A percentile compares a stretch with the other conserved stretches of the same genome.
phyloP scores from a whole-genome alignment of 352 stramenopile species.

The Thalassiosira mediterranea region DNA sequence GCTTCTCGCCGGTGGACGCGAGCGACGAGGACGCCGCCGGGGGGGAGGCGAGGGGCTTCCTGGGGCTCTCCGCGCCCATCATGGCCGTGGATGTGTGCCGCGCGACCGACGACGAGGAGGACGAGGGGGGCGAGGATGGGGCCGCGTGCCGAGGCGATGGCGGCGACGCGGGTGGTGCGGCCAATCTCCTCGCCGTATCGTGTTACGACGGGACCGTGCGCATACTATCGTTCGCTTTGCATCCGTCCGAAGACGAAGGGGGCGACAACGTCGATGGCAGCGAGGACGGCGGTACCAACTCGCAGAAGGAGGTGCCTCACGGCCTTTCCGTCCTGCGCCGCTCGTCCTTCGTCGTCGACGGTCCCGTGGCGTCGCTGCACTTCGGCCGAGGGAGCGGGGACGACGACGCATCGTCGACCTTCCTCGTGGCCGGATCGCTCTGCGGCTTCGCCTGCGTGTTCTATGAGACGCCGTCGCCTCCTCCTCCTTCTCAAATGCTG shows the following conservation, averaged over 20 bases:
- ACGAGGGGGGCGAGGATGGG: not conserved
- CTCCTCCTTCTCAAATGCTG: no score
- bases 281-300: not conserved
- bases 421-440: conserved; percentile 47
- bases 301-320: not conserved
- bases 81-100: conserved; percentile 30
- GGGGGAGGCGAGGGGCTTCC: not conserved
- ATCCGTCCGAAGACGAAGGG: not conserved
- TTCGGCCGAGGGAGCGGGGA: conserved; percentile 16
- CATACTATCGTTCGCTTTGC: conserved; percentile 33
- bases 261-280: not conserved
- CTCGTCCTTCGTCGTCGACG: conserved; percentile 50
- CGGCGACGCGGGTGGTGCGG: not conserved
- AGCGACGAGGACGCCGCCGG: not conserved
- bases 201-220: conserved; percentile 49
- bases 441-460: conserved; percentile 60
- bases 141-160: not conserved
- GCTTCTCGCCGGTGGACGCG: not conserved
- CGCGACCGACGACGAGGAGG: not conserved
- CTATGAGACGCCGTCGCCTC: conserved; percentile 32
- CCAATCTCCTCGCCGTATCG: conserved; percentile 41
- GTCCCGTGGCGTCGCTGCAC: conserved; percentile 45
- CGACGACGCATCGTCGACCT: conserved; percentile 5
- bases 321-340: conserved; percentile 3
- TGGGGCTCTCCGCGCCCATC: conserved; percentile 37